Conservation (phyloP, 1,139 yeast species). For the Arxiozyma bovina region DNA sequence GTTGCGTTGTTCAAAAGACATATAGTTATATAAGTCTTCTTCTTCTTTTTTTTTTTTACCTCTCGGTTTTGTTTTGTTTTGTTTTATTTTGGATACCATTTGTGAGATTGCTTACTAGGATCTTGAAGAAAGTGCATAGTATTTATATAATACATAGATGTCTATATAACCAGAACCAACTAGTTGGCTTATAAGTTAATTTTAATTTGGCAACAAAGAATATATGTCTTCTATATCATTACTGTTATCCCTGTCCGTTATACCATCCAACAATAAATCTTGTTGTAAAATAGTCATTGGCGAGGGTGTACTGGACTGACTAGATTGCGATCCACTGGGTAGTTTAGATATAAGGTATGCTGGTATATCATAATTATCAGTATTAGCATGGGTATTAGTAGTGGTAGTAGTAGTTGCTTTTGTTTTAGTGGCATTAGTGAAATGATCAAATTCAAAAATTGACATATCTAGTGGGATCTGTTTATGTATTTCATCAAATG, state of each 20-base stretch:
- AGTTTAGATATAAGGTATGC: not conserved
- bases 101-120: too few relatives aligned
- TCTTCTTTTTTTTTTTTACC: too few relatives aligned
- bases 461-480: conserved; percentile 1
- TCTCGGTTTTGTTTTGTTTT: too few relatives aligned
- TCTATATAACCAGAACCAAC: not conserved
- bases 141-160: too few relatives aligned
- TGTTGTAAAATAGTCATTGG: conserved; percentile 2
- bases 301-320: not conserved
- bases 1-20: too few relatives aligned
- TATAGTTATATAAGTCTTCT: not conserved
- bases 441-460: conserved; percentile 1
- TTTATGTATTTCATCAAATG: not conserved
- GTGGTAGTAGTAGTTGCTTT: not conserved
- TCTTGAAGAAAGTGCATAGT: not conserved
- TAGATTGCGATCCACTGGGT: not conserved
- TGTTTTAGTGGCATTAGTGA: not conserved
- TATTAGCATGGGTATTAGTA: not conserved
- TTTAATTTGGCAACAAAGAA: not conserved
- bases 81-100: too few relatives aligned
- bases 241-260: not conserved
- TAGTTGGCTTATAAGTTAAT: too few relatives aligned
- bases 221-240: not conserved
- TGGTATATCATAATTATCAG: not conserved
- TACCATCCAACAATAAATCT: not conserved